Percentiles rank a stretch among this genome's conserved stretches.
These are phyloP conservation scores for Globisporangium orthogonon DNA, from an alignment of 352 stramenopile genomes.

Conservation along the genomic window DNA sequence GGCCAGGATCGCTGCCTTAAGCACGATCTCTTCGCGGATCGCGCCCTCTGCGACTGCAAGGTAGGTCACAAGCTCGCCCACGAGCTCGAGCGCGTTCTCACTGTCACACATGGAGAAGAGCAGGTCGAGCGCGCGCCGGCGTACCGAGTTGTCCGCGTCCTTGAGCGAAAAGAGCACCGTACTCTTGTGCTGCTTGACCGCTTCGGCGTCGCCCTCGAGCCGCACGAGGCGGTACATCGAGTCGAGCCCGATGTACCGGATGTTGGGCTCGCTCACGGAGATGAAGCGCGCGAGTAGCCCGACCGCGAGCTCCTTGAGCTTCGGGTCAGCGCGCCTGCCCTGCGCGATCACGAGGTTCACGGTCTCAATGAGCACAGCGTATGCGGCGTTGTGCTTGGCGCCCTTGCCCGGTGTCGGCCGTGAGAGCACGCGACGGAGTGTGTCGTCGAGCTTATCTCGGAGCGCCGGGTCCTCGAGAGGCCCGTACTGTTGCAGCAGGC, in stretches of 20 bases:
- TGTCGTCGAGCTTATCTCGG: conserved; percentile 80
- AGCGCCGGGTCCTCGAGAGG: conserved; percentile 44
- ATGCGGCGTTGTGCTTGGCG: conserved; percentile 95
- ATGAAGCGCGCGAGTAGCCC: conserved; percentile 96
- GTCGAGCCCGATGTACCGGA: conserved; percentile 96
- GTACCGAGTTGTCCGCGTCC: conserved; percentile 95
- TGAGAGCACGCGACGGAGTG: conserved; percentile 90
- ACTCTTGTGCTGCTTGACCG: conserved; percentile 93
- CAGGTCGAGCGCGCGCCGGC: conserved; percentile 93
- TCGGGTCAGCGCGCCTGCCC: conserved; percentile 79
- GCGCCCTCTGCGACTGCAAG: conserved; percentile 89
- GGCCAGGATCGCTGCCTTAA: conserved; percentile 98
- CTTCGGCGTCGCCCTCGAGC: conserved; percentile 73
- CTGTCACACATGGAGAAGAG: conserved; percentile 98
- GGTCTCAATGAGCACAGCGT: conserved; percentile 96
- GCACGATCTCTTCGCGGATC: conserved; percentile 94
- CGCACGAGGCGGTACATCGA: conserved; percentile 94
- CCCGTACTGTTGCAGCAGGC: conserved; percentile 92
- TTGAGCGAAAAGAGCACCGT: conserved; percentile 96
- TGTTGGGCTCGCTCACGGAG: conserved; percentile 95
- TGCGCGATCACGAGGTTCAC: conserved; percentile 96
- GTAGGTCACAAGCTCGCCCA: conserved; percentile 95
- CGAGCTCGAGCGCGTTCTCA: conserved; percentile 93
- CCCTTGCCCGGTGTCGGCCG: conserved; percentile 76
- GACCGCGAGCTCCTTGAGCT: conserved; percentile 90